A percentile compares a stretch with the other conserved stretches of the same genome.
phyloP scores from a whole-genome alignment of 768 basidiomycete species.

The Rhodotorula toruloides region DNA sequence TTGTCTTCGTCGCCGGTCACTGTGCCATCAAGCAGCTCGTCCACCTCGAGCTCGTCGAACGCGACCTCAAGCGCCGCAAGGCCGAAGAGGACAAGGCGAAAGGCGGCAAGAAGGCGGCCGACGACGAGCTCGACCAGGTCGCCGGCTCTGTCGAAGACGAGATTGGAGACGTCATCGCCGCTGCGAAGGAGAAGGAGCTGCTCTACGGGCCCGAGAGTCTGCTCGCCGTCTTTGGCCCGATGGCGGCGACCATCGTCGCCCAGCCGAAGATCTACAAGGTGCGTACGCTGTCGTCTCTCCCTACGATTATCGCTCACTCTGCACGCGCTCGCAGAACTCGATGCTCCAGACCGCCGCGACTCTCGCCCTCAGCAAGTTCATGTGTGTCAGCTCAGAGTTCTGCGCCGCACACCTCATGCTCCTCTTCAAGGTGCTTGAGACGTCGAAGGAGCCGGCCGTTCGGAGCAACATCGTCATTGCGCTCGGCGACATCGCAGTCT shows the following conservation, averaged over 20 bases:
- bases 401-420: conserved; percentile 84
- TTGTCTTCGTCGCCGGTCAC: conserved; percentile 93
- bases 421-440: conserved; percentile 90
- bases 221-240: conserved; percentile 76
- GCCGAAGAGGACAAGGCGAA: conserved; percentile 71
- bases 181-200: conserved; percentile 77
- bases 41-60: conserved; percentile 87
- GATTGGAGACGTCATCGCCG: conserved; percentile 84
- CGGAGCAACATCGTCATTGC: conserved; percentile 96
- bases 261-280: conserved; percentile 90
- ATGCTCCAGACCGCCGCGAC: conserved; percentile 81
- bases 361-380: conserved; percentile 86
- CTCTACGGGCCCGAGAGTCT: conserved; percentile 77
- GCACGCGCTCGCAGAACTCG: conserved; percentile 58
- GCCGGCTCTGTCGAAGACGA: conserved; percentile 97
- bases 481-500: conserved; percentile 93
- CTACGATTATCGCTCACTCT: background rate
- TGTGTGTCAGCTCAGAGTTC: conserved; percentile 89
- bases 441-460: conserved; percentile 79
- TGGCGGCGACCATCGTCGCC: conserved; percentile 83
- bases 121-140: conserved; percentile 92
- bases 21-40: conserved; percentile 97
- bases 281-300: conserved; percentile 16
- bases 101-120: conserved; percentile 54
- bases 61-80: conserved; percentile 94